Percentiles rank a stretch among this genome's conserved stretches.
Conservation (phyloP, 495 filamentous ascomycete species). For the Bryoglossum gracile region DNA sequence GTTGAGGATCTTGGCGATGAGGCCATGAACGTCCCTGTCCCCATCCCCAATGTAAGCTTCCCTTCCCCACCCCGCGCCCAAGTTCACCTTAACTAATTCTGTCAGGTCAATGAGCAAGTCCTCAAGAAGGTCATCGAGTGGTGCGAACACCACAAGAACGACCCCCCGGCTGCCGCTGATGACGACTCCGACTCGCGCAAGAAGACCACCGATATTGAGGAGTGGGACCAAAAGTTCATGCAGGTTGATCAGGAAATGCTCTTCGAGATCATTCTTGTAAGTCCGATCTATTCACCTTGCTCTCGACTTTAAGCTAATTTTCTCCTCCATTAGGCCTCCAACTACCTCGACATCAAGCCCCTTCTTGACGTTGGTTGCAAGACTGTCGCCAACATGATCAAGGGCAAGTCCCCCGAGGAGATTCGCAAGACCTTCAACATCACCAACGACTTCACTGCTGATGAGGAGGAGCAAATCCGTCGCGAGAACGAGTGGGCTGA, state of each 20-base stretch:
- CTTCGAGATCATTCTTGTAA: conserved; percentile 95
- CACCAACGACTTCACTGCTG: conserved; percentile 74
- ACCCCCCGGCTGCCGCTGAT: conserved; percentile 65
- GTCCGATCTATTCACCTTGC: conserved; percentile 29
- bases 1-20: conserved; percentile 80
- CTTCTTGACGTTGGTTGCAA: conserved; percentile 79
- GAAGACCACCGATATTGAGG: conserved; percentile 97
- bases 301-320: no score
- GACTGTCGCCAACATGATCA: conserved; percentile 83
- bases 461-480: conserved; percentile 78
- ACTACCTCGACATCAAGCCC: conserved; percentile 77
- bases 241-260: conserved; percentile 99
- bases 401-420: conserved; percentile 76
- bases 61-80: conserved; percentile 4
- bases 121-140: conserved; percentile 94
- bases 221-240: conserved; percentile 99
- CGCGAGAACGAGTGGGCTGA: conserved; percentile 83
- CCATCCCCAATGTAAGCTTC: conserved; percentile 77
- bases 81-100: neutral
- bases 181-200: conserved; percentile 93
- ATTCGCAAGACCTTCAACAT: conserved; percentile 82
- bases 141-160: conserved; percentile 89
- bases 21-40: conserved; percentile 57
- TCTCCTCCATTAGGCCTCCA: conserved; percentile 59
- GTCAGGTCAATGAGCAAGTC: conserved; percentile 84